Evolutionary conservation across 2,329 filamentous ascomycete genomes (phyloP).

Genomic region (Neonectria magnoliae): DNA sequence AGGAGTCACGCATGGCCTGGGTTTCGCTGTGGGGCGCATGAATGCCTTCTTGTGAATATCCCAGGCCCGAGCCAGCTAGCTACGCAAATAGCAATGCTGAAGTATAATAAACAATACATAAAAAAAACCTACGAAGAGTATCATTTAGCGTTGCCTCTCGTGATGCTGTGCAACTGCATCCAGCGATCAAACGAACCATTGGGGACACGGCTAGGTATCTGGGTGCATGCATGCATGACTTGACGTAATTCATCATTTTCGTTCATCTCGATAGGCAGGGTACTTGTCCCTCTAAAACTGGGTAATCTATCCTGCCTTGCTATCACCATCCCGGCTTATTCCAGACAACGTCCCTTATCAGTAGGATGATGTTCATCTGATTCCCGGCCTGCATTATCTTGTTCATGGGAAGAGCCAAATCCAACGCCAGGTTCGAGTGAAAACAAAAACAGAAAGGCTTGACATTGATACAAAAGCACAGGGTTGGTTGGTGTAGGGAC

Average conservation of each 20-base stretch:
- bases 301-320: not conserved
- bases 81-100: slow-evolving; percentile 33
- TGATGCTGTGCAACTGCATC: not conserved
- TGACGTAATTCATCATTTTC: slow-evolving; percentile 4
- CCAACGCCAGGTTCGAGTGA: not conserved
- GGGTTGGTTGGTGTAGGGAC: not conserved
- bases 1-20: slow-evolving; percentile 26
- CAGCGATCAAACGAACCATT: not conserved
- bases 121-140: slow-evolving; percentile 12
- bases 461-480: not conserved
- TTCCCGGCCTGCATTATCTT: slow-evolving; percentile 5
- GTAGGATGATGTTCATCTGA: slow-evolving; percentile 17
- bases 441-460: not conserved
- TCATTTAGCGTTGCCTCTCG: not conserved
- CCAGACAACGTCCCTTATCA: slow-evolving; percentile 5
- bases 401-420: not conserved
- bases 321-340: slow-evolving; percentile 1
- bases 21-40: slow-evolving; percentile 14
- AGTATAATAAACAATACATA: slow-evolving; percentile 23
- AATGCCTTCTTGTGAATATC: slow-evolving; percentile 10
- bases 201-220: not conserved
- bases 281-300: not conserved
- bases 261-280: not conserved
- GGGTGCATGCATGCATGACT: not conserved
- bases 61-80: slow-evolving; percentile 22